Base-by-base conservation (phyloP, 176 grass and related monocot species). In the Musa troglodytarum region DNA sequence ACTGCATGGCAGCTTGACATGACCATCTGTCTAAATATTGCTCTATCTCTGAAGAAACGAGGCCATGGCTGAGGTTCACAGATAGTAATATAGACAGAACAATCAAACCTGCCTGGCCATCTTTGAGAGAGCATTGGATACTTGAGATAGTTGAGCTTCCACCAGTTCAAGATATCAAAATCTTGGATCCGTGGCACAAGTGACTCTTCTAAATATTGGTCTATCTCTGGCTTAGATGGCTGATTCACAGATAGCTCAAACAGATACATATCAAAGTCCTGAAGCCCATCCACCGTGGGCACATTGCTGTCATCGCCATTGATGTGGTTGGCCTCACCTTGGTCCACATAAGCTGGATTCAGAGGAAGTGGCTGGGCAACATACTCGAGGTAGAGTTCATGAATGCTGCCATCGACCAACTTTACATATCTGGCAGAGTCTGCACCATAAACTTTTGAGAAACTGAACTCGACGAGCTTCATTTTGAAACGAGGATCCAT, bases 401-500 rank as follows among this genome's bases (percentile, higher is more conserved):
- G 72, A 29, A 74, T 74, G 57, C 53, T 58, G 23, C 58, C 72
- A 34, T 74, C 14, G 8, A 74, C 52, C 24, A 74, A 25, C 53
- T 74, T 74, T 16, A 74, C 72, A 16, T 74, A 74, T 43, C 52
- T 56, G 53, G 53, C 21, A 74, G 72, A 74, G 5, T 74, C 72
- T n/a, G 53, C 23, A 43, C 72, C 72, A 17, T 74, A 74, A 17
- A 74, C 57, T 13, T 74, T 74, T 28, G 72, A 74, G 72, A 74
- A 74, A 74, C 72, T 74, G 72, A 74, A 74, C 9, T 74, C 72
- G 17, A 74, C n/a, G 16, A 74, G 72, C 50, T 74, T 74, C 25
- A 74, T 74, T 53, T 74, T 74, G 23, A 74, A 74, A 29, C 72
- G 72, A 58, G 72, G 72, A 4, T 74, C 72, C 72, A 74, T 74